Percentiles rank a stretch among this genome's conserved stretches.
Conservation (phyloP, 192 early-diverging fungal genomes). For the Coemansia interrupta region DNA sequence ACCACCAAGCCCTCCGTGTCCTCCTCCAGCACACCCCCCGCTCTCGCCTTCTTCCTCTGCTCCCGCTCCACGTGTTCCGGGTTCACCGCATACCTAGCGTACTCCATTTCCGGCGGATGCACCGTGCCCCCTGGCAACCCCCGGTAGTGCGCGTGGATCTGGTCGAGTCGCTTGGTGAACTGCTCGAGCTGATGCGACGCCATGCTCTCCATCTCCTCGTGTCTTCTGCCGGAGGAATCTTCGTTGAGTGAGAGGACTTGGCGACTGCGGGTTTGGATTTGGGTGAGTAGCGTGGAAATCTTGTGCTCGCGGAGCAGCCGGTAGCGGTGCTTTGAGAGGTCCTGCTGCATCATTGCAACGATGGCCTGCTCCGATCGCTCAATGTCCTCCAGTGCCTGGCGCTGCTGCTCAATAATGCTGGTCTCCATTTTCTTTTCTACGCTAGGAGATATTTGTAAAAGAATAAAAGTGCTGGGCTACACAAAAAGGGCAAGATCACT, state of each 20-base stretch:
- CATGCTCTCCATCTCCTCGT: slow-evolving; percentile 68
- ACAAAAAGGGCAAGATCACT: too few species aligned
- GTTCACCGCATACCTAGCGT: slow-evolving; percentile 55
- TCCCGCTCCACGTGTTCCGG: slow-evolving; percentile 52
- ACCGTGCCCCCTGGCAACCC: slow-evolving; percentile 72
- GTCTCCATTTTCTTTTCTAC: slow-evolving; percentile 14
- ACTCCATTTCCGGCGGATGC: slow-evolving; percentile 78
- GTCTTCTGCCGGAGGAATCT: slow-evolving; percentile 68
- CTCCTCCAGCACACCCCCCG: too few species aligned
- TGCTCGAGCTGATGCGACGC: slow-evolving; percentile 72
- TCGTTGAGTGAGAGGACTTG: slow-evolving; percentile 62
- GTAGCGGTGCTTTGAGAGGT: slow-evolving; percentile 79
- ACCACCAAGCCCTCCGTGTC: too few species aligned
- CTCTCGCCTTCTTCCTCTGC: slow-evolving; percentile 32
- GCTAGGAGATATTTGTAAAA: too few species aligned
- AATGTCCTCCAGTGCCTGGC: slow-evolving; percentile 81
- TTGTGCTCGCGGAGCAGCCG: slow-evolving; percentile 77
- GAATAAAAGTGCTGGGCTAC: too few species aligned
- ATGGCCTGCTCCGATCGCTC: slow-evolving; percentile 88
- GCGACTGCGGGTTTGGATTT: slow-evolving; percentile 65
- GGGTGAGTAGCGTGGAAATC: slow-evolving; percentile 65
- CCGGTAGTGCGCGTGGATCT: slow-evolving; percentile 77
- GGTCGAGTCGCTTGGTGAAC: slow-evolving; percentile 81
- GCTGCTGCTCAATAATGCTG: slow-evolving; percentile 68
- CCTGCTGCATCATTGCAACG: slow-evolving; percentile 73